Evolutionary conservation across 352 stramenopile genomes (phyloP), one percentile per base, ranked within the genome.

Genomic region (Phytophthora gonapodyides): DNA sequence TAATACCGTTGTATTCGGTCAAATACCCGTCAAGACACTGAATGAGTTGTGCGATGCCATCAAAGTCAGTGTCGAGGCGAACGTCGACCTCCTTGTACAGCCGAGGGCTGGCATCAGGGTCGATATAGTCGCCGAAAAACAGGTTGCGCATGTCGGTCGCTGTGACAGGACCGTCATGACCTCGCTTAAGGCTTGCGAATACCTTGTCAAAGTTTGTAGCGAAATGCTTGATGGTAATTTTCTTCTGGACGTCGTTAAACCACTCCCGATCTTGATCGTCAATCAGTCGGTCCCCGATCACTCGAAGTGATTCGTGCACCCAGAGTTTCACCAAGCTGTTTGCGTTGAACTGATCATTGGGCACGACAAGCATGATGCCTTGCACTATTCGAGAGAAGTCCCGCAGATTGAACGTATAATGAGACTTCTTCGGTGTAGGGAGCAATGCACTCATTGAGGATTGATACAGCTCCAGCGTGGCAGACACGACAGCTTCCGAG

Each of bases 341-440:
- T 8, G 88, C 80, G 2, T 76, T 82, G 34, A 98, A 97, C 31
- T 79, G 56, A 11, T 97, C 89, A 34, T 73, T 93, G 1, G 88
- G 74, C 5, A 85, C 78, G 4, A 97, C 86, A 12, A 98, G 75
- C 76, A 98, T 93, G 24, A 98, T 89, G 27, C 94, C 94, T 56
- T 98, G 94, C 7, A 98, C 85, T 34, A 98, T 92, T 42, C 93
- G 76, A 33, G 85, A 91, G 53, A 98, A 98, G 64, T 98, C 94
- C 6, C 94, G 84, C 48, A 98, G 60, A 45, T 98, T 98, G 72
- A 98, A 98, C 13, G 94, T 98, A 74, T 98, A 98, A 74, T 98
- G 95, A 13, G 86, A 97, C 75, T 98, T 98, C 24, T 93, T 91
- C 0, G 95, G 95, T 11, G 95, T 98, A 24, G 94, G 93, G 3